Conservation (phyloP, 2,329 filamentous ascomycete genomes). For the Ascochyta pisi region DNA sequence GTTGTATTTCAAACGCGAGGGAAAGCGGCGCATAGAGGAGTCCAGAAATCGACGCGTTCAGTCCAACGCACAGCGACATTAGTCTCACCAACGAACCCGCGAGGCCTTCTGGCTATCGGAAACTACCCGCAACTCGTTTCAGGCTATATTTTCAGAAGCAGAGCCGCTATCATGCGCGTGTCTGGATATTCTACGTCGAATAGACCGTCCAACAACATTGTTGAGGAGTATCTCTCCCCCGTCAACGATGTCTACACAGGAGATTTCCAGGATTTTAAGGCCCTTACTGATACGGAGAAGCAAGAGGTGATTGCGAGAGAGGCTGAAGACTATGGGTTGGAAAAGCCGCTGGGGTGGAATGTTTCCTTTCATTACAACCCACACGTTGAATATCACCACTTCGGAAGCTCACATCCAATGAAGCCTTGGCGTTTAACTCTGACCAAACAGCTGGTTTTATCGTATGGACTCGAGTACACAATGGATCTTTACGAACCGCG, state of each 20-base stretch:
- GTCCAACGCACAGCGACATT: neutral
- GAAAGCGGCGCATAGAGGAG: conserved; percentile 10
- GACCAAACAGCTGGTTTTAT: conserved; percentile 91
- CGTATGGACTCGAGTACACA: conserved; percentile 93
- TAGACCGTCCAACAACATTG: conserved; percentile 41
- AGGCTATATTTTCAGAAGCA: neutral
- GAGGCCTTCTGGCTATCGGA: neutral
- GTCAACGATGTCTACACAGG: conserved; percentile 32
- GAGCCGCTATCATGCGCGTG: conserved; percentile 25
- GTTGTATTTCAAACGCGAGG: conserved; percentile 6
- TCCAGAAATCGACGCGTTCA: conserved; percentile 5
- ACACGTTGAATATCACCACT: conserved; percentile 94
- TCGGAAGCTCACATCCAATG: conserved; percentile 97
- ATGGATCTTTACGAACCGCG: conserved; percentile 94
- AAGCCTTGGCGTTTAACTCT: conserved; percentile 97
- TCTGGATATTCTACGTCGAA: conserved; percentile 25
- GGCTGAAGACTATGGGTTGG: conserved; percentile 71
- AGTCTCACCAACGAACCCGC: neutral
- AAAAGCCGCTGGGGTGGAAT: conserved; percentile 81
- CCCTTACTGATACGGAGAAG: conserved; percentile 46
- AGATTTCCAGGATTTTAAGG: conserved; percentile 43
- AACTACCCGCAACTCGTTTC: neutral
- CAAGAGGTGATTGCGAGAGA: conserved; percentile 61
- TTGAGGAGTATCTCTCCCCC: conserved; percentile 45
- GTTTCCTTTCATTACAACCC: conserved; percentile 97